These are phyloP conservation scores for Capronia epimyces DNA, from an alignment of 2,329 filamentous ascomycete genomes.

Conservation along the genomic window DNA sequence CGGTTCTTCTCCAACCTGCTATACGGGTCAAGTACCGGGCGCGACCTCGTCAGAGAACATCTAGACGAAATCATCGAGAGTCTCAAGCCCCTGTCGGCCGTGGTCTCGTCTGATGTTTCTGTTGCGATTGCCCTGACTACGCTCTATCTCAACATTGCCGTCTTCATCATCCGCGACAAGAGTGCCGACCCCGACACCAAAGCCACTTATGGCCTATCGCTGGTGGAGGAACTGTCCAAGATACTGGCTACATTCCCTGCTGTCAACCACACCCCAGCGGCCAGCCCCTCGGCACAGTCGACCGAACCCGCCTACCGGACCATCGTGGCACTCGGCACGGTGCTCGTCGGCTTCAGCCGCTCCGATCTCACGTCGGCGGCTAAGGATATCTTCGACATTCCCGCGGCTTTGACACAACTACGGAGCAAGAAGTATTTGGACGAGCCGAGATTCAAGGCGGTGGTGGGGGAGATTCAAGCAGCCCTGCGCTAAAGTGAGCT, in stretches of 20 bases:
- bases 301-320: slow-evolving; percentile 77
- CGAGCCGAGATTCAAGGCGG: slow-evolving; percentile 56
- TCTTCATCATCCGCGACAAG: slow-evolving; percentile 56
- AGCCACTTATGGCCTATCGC: slow-evolving; percentile 40
- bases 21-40: slow-evolving; percentile 61
- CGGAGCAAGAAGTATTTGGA: slow-evolving; percentile 48
- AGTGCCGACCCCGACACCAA: slow-evolving; percentile 39
- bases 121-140: slow-evolving; percentile 77
- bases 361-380: slow-evolving; percentile 54
- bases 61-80: slow-evolving; percentile 59
- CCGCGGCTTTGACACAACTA: slow-evolving; percentile 44
- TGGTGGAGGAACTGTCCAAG: slow-evolving; percentile 58
- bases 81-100: slow-evolving; percentile 58
- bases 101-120: slow-evolving; percentile 62
- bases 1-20: slow-evolving; percentile 82
- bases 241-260: slow-evolving; percentile 46
- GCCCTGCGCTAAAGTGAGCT: slow-evolving; percentile 12
- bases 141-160: slow-evolving; percentile 75
- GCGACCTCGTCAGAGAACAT: slow-evolving; percentile 54
- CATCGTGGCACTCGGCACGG: slow-evolving; percentile 75
- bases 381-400: slow-evolving; percentile 52
- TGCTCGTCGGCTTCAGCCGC: slow-evolving; percentile 54
- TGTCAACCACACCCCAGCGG: slow-evolving; percentile 22
- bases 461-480: slow-evolving; percentile 54
- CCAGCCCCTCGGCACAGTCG: slow-evolving; percentile 56